Percentiles rank a stretch among this genome's conserved stretches.
These are phyloP conservation scores for Claviceps sp. DNA, from an alignment of 2,329 filamentous ascomycete species.

Conservation along the genomic window DNA sequence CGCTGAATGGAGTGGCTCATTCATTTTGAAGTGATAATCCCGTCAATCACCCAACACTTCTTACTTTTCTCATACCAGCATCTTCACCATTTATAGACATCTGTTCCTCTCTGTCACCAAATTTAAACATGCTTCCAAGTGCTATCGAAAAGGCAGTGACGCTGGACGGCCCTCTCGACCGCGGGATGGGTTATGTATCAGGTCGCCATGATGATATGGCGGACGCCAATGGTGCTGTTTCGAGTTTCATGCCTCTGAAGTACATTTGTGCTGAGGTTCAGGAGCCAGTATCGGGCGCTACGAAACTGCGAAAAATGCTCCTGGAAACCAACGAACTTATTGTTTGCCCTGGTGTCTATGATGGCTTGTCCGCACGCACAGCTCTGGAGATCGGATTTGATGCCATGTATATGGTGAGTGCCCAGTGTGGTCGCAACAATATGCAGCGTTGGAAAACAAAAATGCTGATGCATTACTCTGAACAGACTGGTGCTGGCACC, in stretches of 20 bases:
- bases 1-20: background rate
- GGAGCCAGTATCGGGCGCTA: conserved; percentile 13
- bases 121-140: conserved; percentile 5
- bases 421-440: background rate
- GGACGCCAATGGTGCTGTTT: background rate
- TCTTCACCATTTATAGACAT: background rate
- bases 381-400: conserved; percentile 49
- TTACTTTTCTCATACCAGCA: background rate
- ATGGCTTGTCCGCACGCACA: conserved; percentile 52
- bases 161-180: conserved; percentile 4
- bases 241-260: conserved; percentile 5
- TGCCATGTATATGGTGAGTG: conserved; percentile 50
- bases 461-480: background rate
- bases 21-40: background rate
- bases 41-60: background rate
- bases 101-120: background rate
- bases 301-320: conserved; percentile 28
- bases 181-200: conserved; percentile 4
- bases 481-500: conserved; percentile 50
- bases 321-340: conserved; percentile 29
- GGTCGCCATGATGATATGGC: background rate
- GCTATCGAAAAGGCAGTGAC: conserved; percentile 4
- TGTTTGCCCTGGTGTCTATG: conserved; percentile 53
- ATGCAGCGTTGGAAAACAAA: background rate
- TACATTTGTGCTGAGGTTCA: conserved; percentile 5